A percentile compares a stretch with the other conserved stretches of the same genome.
Evolutionary conservation across 148 eudicot genomes (phyloP).

Genomic region (Salicornia ramosissima): DNA sequence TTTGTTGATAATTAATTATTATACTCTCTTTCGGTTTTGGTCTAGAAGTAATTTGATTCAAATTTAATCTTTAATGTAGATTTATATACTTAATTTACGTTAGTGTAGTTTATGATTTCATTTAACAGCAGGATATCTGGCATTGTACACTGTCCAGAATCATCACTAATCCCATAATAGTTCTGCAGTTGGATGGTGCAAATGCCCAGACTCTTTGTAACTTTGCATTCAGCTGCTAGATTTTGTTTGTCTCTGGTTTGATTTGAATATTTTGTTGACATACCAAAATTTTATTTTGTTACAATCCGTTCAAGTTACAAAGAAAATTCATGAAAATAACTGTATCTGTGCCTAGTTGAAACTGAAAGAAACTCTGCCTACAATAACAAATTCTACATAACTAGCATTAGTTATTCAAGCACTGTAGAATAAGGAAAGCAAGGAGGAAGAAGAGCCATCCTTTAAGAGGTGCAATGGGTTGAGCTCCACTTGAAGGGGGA

Average conservation of each 20-base stretch:
- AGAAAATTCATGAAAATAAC: background rate
- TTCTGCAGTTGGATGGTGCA: slow-evolving; percentile 9
- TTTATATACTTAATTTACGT: too few relatives aligned
- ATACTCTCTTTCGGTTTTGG: background rate
- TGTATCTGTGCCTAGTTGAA: background rate
- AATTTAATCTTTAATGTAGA: background rate
- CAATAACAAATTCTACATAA: background rate
- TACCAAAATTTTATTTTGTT: background rate
- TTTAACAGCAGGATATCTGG: background rate
- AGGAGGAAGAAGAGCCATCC: slow-evolving; percentile 27
- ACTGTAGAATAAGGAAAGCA: slow-evolving; percentile 29
- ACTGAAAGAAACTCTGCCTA: background rate
- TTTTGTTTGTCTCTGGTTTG: background rate
- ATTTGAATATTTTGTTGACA: background rate
- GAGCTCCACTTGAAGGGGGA: slow-evolving; percentile 29
- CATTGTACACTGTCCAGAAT: background rate
- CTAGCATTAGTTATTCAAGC: slow-evolving; percentile 11
- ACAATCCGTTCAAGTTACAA: background rate
- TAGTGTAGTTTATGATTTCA: background rate
- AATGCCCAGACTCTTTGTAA: background rate
- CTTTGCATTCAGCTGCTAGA: background rate
- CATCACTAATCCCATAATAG: background rate
- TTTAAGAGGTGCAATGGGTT: slow-evolving; percentile 14
- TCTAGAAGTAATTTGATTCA: background rate
- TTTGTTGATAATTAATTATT: too few relatives aligned